Evolutionary conservation across 768 basidiomycete genomes (phyloP), one percentile per base, ranked within the genome.

Genomic region (Filobasidium wieringae): DNA sequence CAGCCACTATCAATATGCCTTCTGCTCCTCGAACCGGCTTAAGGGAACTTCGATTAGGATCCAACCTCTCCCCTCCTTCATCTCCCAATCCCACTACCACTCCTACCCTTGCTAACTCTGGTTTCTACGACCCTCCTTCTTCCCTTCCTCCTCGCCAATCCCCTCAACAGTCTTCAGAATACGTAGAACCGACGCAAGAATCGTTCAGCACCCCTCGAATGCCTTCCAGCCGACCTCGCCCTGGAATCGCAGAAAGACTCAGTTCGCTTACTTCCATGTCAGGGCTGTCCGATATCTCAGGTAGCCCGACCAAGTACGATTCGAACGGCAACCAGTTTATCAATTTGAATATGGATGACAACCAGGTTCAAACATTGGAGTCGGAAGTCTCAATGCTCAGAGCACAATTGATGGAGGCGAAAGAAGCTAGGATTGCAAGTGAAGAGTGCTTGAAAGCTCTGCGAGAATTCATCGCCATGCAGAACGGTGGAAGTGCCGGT

Each of bases 361-460:
- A 57, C 15, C 32, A 29, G 67, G 58, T 90, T 31, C 74, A 72
- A 40, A 64, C 75, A 1, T 63, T 84, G 57, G 82, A 81, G 64
- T 71, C 77, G 24, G 81, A 85, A 55, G 72, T 91, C 17, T 82
- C 84, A 32, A 80, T 79, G 30, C 77, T 80, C 17, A 81, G 80
- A 64, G 79, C 81, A 60, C 86, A 88, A 58, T 75, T 93, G 45
- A 76, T 68, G 36, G 90, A 93, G 67, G 79, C 83, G 0, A 84
- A 81, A 60, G 92, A 96, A 72, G 88, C 87, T 2, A 79, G 83
- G 49, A 84, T 88, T 67, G 92, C 92, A 3, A 87, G 86, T 33
- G 90, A 96, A 63, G 80, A 80, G 0, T 91, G 88, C 69, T 82
- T 87, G 63, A 82, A 81, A 55, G 87, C 86, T 0, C 76, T 97